Evolutionary conservation across 495 filamentous ascomycete species (phyloP).

Genomic region (Podospora australis): DNA sequence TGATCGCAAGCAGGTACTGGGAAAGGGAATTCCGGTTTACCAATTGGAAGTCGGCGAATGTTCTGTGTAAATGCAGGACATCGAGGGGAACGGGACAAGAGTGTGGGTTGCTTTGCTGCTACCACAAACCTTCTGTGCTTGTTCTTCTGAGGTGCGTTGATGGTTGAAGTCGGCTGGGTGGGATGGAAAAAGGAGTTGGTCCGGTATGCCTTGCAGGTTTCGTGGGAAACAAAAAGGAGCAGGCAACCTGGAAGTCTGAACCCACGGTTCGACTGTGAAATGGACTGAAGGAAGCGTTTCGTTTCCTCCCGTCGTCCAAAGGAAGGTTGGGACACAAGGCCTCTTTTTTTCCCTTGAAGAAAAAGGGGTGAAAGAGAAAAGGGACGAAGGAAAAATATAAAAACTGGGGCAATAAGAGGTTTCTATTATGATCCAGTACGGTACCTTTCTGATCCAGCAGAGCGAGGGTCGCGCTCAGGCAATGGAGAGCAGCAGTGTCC

Average conservation of each 20-base stretch:
- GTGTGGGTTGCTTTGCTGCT: not conserved
- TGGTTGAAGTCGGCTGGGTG: not conserved
- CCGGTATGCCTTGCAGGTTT: too few relatives aligned
- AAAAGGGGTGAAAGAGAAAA: slow-evolving; percentile 1
- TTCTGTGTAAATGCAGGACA: not conserved
- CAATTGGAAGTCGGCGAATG: too few relatives aligned
- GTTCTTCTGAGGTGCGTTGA: not conserved
- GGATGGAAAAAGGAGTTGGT: not conserved
- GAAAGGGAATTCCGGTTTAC: too few relatives aligned
- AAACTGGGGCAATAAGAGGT: not conserved
- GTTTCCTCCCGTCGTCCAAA: not conserved
- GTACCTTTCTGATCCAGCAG: not conserved
- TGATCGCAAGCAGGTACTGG: not conserved
- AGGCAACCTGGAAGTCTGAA: too few relatives aligned
- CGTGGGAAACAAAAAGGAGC: too few relatives aligned
- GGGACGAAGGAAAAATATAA: not conserved
- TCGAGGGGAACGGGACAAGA: not conserved
- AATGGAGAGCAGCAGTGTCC: not conserved
- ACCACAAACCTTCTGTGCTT: not conserved
- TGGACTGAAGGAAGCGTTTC: not conserved
- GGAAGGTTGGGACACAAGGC: not conserved
- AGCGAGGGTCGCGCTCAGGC: not conserved
- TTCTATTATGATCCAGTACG: not conserved
- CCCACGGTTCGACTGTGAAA: too few relatives aligned
- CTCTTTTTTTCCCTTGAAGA: not conserved